These are phyloP conservation scores for Neurospora sublineolata DNA, from an alignment of 495 filamentous ascomycete species.

Conservation along the genomic window DNA sequence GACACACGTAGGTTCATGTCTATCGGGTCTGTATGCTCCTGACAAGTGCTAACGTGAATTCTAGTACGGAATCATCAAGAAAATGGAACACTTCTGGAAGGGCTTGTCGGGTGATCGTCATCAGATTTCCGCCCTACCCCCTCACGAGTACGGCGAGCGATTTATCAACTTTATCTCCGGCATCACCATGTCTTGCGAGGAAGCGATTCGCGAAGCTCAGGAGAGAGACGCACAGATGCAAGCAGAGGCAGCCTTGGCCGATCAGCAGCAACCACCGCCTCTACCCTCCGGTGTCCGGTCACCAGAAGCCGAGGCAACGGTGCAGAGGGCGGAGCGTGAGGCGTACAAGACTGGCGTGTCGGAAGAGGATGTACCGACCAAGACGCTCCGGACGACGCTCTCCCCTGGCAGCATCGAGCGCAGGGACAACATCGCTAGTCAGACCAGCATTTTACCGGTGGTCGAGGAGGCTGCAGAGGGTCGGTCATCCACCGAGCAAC, in stretches of 20 bases:
- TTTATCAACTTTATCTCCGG: constrained; percentile 88
- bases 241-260: constrained; percentile 25
- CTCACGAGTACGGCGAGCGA: constrained; percentile 81
- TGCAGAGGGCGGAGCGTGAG: constrained; percentile 25
- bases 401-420: constrained; percentile 35
- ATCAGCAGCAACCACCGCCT: constrained; percentile 31
- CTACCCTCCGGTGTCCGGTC: constrained; percentile 39
- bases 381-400: constrained; percentile 36
- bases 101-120: constrained; percentile 67
- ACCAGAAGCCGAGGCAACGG: constrained; percentile 22
- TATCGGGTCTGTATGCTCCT: neutral
- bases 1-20: constrained; percentile 64
- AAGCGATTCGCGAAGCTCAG: constrained; percentile 54
- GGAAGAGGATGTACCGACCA: constrained; percentile 37
- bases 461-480: constrained; percentile 86
- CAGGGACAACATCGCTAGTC: constrained; percentile 42
- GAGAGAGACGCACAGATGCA: constrained; percentile 32
- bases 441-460: constrained; percentile 68
- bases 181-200: constrained; percentile 80
- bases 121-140: constrained; percentile 89
- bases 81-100: constrained; percentile 86
- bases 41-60: constrained; percentile 20
- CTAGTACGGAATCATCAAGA: constrained; percentile 80
- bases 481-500: constrained; percentile 48
- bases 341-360: constrained; percentile 28